Conservation (phyloP, 768 basidiomycete species). For the Dendrothele bispora region DNA sequence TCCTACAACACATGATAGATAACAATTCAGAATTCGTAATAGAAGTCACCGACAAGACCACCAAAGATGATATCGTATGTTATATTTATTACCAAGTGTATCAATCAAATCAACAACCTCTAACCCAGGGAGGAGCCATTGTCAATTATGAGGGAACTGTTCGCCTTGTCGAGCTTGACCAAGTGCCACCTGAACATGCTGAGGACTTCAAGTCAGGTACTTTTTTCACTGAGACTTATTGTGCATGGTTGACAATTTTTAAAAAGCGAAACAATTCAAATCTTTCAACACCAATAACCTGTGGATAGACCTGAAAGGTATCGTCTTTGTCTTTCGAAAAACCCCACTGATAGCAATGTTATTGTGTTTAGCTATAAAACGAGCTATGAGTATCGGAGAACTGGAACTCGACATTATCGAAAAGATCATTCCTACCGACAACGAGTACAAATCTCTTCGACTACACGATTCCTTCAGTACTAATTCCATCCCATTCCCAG, state of each 20-base stretch:
- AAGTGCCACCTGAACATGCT: conserved; percentile 86
- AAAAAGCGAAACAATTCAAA: conserved; percentile 68
- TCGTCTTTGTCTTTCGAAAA: neutral
- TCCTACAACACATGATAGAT: conserved; percentile 84
- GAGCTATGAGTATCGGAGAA: conserved; percentile 63
- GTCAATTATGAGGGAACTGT: conserved; percentile 89
- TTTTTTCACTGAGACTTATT: neutral
- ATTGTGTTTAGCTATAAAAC: conserved; percentile 59
- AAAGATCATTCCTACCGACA: conserved; percentile 69
- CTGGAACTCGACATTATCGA: conserved; percentile 82
- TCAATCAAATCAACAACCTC: conserved; percentile 44
- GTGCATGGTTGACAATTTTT: neutral
- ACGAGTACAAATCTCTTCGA: conserved; percentile 70
- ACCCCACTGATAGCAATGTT: neutral
- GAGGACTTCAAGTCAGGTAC: conserved; percentile 68
- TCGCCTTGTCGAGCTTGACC: conserved; percentile 89
- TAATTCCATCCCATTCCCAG: neutral
- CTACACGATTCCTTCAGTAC: conserved; percentile 34
- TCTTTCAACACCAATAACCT: conserved; percentile 77
- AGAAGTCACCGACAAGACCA: conserved; percentile 97
- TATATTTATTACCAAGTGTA: neutral
- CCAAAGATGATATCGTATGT: conserved; percentile 65
- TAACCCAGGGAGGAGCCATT: conserved; percentile 77
- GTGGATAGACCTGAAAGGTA: conserved; percentile 53
- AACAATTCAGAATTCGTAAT: conserved; percentile 83